These are phyloP conservation scores for Lizonia empirigonia DNA, from an alignment of 2,329 filamentous ascomycete genomes.

Conservation along the genomic window DNA sequence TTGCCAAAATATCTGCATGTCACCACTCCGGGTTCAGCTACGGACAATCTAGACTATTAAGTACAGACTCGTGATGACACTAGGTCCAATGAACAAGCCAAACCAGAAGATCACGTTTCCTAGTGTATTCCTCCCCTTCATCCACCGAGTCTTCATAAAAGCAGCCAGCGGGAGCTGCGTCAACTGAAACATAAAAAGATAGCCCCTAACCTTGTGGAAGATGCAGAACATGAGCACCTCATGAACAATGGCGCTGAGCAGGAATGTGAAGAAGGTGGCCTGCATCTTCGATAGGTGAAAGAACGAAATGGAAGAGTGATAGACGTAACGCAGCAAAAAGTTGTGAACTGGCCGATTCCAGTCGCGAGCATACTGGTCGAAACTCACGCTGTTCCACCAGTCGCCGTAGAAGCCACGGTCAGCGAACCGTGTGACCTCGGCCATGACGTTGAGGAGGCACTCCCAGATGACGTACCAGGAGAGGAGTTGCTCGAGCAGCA, in stretches of 20 bases:
- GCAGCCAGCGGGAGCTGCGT: constrained; percentile 72
- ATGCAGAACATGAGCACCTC: constrained; percentile 82
- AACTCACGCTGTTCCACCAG: constrained; percentile 62
- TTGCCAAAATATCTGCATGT: too few species aligned
- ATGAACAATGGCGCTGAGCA: constrained; percentile 72
- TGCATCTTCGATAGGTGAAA: constrained; percentile 72
- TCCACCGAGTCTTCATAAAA: constrained; percentile 68
- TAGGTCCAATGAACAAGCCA: constrained; percentile 77
- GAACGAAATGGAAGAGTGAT: constrained; percentile 76
- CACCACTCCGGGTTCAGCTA: too few species aligned
- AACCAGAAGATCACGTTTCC: constrained; percentile 81
- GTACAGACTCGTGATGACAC: constrained; percentile 62
- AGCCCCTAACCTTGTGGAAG: constrained; percentile 77
- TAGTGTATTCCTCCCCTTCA: constrained; percentile 66
- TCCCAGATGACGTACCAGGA: constrained; percentile 83
- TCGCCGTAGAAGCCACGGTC: constrained; percentile 71
- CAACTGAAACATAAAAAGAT: constrained; percentile 75
- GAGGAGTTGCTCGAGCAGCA: constrained; percentile 78
- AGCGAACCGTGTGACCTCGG: constrained; percentile 76
- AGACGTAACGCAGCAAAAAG: constrained; percentile 78
- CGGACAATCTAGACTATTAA: constrained; percentile 56
- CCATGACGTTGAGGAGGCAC: constrained; percentile 70
- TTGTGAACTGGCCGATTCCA: constrained; percentile 84
- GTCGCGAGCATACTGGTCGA: constrained; percentile 79
- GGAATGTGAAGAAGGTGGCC: constrained; percentile 77